A percentile compares a stretch with the other conserved stretches of the same genome.
Conservation (phyloP, 2,329 filamentous ascomycete species). For the Xylaria sp. region DNA sequence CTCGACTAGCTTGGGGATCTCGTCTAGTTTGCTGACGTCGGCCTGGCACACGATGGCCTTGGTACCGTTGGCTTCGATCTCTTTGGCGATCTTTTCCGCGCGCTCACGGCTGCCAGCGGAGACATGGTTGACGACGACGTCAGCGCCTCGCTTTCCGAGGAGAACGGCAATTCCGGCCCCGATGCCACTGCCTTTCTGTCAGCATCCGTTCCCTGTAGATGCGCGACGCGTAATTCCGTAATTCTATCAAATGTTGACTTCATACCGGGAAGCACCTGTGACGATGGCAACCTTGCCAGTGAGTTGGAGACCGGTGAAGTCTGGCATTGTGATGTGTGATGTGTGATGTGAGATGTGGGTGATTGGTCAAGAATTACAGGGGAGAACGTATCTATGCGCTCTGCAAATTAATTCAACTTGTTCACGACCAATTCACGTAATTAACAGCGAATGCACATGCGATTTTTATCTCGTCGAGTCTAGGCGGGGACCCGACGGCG, state of each 20-base stretch:
- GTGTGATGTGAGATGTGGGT: too few species aligned
- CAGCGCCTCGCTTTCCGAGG: slow-evolving; percentile 1
- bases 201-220: too few species aligned
- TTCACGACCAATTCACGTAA: too few species aligned
- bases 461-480: too few species aligned
- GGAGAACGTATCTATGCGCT: too few species aligned
- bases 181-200: background rate
- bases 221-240: too few species aligned
- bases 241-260: too few species aligned
- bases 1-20: background rate
- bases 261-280: background rate
- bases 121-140: background rate
- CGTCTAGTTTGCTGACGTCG: background rate
- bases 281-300: slow-evolving; percentile 1
- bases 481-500: too few species aligned
- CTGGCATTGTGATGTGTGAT: too few species aligned
- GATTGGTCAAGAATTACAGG: too few species aligned
- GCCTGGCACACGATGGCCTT: background rate
- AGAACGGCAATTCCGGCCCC: slow-evolving; percentile 1
- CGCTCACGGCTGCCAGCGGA: background rate
- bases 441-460: too few species aligned
- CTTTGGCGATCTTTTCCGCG: background rate
- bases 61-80: background rate
- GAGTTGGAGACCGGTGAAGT: slow-evolving; percentile 1
- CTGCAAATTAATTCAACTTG: too few species aligned